Evolutionary conservation across 1,139 yeast genomes (phyloP).

Genomic region (Arxiozyma bovina): DNA sequence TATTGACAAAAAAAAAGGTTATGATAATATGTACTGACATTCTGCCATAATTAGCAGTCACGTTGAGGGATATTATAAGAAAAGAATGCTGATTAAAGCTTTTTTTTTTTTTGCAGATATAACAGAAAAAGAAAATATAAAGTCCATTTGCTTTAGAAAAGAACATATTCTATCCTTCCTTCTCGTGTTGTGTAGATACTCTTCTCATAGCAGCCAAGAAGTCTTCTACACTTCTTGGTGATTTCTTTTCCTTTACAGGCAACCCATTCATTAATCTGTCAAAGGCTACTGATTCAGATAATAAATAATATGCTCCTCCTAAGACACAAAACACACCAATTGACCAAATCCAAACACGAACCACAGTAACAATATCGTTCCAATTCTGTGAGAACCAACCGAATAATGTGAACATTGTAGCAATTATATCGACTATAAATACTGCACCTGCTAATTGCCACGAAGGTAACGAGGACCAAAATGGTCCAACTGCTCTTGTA

Average conservation of each 20-base stretch:
- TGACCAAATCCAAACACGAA: slow-evolving; percentile 88
- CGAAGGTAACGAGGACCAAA: slow-evolving; percentile 85
- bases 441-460: slow-evolving; percentile 93
- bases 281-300: slow-evolving; percentile 77
- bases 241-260: slow-evolving; percentile 50
- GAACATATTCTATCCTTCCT: slow-evolving; percentile 23
- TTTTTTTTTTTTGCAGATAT: too few species aligned
- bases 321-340: slow-evolving; percentile 91
- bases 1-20: too few species aligned
- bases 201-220: slow-evolving; percentile 94
- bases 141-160: background rate
- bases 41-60: too few species aligned
- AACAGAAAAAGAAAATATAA: background rate
- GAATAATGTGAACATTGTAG: slow-evolving; percentile 81
- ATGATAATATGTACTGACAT: too few species aligned
- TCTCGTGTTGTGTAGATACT: slow-evolving; percentile 95
- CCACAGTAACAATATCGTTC: slow-evolving; percentile 90
- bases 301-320: slow-evolving; percentile 91
- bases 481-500: slow-evolving; percentile 89
- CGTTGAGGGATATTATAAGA: background rate
- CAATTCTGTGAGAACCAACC: slow-evolving; percentile 98
- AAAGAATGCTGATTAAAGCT: too few species aligned
- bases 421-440: slow-evolving; percentile 72
- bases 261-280: slow-evolving; percentile 91
- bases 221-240: slow-evolving; percentile 82